These are phyloP conservation scores for Datisca glomerata DNA, from an alignment of 306 rosid genomes.

Conservation along the genomic window DNA sequence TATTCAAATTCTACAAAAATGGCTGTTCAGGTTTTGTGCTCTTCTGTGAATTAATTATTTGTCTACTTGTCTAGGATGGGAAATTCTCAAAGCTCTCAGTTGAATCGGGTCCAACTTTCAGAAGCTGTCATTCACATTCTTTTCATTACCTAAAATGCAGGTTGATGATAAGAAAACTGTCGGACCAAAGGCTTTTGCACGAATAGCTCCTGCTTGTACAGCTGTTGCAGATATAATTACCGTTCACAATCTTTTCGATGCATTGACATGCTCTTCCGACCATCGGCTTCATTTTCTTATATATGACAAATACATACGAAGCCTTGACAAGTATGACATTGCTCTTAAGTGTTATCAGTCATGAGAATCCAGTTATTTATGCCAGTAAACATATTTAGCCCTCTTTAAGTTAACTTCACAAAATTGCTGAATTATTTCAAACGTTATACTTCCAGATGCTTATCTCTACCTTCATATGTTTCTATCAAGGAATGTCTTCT, in stretches of 20 bases:
- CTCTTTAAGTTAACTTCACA: no score
- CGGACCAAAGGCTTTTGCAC: conserved; percentile 78
- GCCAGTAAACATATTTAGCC: no score
- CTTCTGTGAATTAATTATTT: no score
- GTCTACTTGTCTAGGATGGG: conserved; percentile 9
- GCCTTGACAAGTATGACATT: conserved; percentile 57
- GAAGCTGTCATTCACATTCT: conserved; percentile 1
- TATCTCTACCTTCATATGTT: no score
- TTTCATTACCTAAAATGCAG: conserved; percentile 18
- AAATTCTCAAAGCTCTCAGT: not conserved
- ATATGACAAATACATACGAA: conserved; percentile 70
- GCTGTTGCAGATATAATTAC: conserved; percentile 71
- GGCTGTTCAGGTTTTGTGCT: conserved; percentile 92
- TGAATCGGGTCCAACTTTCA: conserved; percentile 1
- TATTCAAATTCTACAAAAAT: conserved; percentile 66
- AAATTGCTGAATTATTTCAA: no score
- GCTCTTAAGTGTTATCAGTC: conserved; percentile 10
- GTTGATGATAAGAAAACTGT: conserved; percentile 73
- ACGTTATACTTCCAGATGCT: no score
- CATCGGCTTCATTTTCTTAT: conserved; percentile 73
- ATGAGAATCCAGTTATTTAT: conserved; percentile 4
- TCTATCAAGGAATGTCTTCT: no score
- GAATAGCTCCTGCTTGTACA: conserved; percentile 76
- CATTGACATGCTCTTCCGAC: conserved; percentile 53
- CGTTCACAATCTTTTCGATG: conserved; percentile 64